Conservation (phyloP, 805 yeast genomes). For the Pichia exigua region DNA sequence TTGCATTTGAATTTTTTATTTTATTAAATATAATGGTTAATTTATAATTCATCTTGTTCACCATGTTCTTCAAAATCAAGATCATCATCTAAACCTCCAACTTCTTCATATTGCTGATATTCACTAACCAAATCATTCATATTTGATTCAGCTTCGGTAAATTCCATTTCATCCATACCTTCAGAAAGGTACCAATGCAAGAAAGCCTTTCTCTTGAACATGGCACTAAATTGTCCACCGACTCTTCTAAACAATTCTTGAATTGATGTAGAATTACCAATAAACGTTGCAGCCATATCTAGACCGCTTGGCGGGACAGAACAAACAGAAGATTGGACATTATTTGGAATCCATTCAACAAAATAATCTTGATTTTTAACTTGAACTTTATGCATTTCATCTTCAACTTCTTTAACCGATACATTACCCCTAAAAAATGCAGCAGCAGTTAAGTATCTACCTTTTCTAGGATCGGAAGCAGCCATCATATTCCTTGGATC, state of each 20-base stretch:
- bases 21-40: background rate
- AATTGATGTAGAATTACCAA: conserved; percentile 89
- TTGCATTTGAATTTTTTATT: background rate
- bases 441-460: conserved; percentile 87
- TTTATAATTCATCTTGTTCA: conserved; percentile 5
- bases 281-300: conserved; percentile 87
- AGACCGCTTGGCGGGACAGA: conserved; percentile 80
- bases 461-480: conserved; percentile 84
- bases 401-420: conserved; percentile 89
- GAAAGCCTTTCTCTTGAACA: conserved; percentile 92
- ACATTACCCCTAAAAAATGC: conserved; percentile 93
- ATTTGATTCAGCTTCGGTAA: conserved; percentile 88
- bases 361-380: conserved; percentile 74
- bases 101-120: conserved; percentile 87
- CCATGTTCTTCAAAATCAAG: conserved; percentile 41
- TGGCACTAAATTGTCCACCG: conserved; percentile 82
- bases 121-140: conserved; percentile 84
- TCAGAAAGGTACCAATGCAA: conserved; percentile 94
- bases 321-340: conserved; percentile 90
- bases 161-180: conserved; percentile 95
- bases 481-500: conserved; percentile 95
- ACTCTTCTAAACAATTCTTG: conserved; percentile 87
- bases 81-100: conserved; percentile 69
- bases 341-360: conserved; percentile 95
- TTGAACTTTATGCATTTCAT: conserved; percentile 81